Conservation (phyloP, 1,139 yeast genomes). For the Sugiyamaella pinicola region DNA sequence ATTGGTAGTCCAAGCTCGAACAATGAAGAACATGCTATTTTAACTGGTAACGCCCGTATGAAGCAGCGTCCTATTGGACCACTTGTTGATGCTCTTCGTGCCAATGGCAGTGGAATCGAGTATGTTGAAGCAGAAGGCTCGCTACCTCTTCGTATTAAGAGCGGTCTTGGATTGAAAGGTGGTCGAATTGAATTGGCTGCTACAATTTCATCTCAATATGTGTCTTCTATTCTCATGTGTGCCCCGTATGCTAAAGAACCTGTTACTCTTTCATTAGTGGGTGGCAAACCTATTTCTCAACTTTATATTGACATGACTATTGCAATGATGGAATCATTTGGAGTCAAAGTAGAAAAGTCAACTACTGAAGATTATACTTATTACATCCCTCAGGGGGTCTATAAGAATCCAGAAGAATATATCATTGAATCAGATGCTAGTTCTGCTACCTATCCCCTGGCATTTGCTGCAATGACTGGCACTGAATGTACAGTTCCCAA, state of each 20-base stretch:
- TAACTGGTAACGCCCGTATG: slow-evolving; percentile 97
- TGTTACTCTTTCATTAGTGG: slow-evolving; percentile 83
- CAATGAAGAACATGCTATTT: slow-evolving; percentile 52
- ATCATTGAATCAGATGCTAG: slow-evolving; percentile 98
- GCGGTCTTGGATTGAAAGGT: slow-evolving; percentile 77
- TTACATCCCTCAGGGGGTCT: slow-evolving; percentile 82
- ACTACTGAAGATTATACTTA: slow-evolving; percentile 77
- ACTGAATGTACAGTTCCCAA: slow-evolving; percentile 91
- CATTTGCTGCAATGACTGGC: slow-evolving; percentile 97
- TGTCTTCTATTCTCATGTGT: slow-evolving; percentile 93
- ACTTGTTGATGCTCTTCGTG: slow-evolving; percentile 81
- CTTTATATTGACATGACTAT: slow-evolving; percentile 97
- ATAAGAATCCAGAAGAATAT: slow-evolving; percentile 79
- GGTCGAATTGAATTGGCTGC: slow-evolving; percentile 95
- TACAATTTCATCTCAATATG: slow-evolving; percentile 95
- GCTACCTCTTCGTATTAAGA: slow-evolving; percentile 72
- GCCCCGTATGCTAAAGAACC: slow-evolving; percentile 94
- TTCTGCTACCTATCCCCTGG: slow-evolving; percentile 96
- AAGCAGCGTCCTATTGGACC: slow-evolving; percentile 98
- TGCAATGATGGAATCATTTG: slow-evolving; percentile 90
- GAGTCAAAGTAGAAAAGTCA: slow-evolving; percentile 74
- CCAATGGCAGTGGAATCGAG: slow-evolving; percentile 74
- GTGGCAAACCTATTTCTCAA: slow-evolving; percentile 96
- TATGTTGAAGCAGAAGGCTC: slow-evolving; percentile 80
- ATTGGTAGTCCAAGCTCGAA: slow-evolving; percentile 51